Conservation (phyloP, 805 yeast genomes). For the Brettanomyces anomalus region DNA sequence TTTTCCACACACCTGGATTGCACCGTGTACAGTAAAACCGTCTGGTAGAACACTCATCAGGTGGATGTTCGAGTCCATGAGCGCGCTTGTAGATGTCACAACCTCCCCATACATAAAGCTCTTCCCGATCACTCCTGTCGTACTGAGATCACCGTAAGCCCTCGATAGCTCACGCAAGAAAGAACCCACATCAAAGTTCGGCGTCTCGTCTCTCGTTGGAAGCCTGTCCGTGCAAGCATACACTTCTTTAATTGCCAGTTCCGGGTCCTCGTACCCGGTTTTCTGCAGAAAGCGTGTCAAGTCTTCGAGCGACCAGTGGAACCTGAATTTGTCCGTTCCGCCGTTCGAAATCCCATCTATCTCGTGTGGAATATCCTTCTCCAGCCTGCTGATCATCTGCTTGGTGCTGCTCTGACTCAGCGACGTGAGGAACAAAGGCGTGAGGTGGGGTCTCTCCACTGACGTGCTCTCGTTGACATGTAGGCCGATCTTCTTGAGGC, state of each 20-base stretch:
- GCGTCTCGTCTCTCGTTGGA: conserved; percentile 51
- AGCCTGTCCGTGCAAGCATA: conserved; percentile 28
- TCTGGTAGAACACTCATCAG: conserved; percentile 54
- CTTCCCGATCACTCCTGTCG: conserved; percentile 44
- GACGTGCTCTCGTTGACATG: conserved; percentile 48
- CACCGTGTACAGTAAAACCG: conserved; percentile 64
- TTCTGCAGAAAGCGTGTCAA: conserved; percentile 19
- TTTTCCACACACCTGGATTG: conserved; percentile 80
- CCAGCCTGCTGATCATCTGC: conserved; percentile 25
- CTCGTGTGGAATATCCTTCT: conserved; percentile 26
- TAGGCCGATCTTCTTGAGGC: conserved; percentile 55
- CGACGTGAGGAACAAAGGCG: conserved; percentile 56
- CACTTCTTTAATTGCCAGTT: conserved; percentile 47
- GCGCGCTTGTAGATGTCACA: conserved; percentile 75
- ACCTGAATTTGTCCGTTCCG: conserved; percentile 45
- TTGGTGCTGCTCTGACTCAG: conserved; percentile 22
- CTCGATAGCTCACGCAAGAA: conserved; percentile 41
- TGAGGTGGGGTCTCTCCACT: conserved; percentile 47
- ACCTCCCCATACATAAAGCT: conserved; percentile 75
- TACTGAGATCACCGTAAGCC: conserved; percentile 22
- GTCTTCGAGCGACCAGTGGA: conserved; percentile 32
- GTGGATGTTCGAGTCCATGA: conserved; percentile 64
- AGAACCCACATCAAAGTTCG: conserved; percentile 56
- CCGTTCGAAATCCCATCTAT: conserved; percentile 38
- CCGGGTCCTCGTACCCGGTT: conserved; percentile 42